Conservation (phyloP, 257 asterid species). For the Fraxinus anomala region DNA sequence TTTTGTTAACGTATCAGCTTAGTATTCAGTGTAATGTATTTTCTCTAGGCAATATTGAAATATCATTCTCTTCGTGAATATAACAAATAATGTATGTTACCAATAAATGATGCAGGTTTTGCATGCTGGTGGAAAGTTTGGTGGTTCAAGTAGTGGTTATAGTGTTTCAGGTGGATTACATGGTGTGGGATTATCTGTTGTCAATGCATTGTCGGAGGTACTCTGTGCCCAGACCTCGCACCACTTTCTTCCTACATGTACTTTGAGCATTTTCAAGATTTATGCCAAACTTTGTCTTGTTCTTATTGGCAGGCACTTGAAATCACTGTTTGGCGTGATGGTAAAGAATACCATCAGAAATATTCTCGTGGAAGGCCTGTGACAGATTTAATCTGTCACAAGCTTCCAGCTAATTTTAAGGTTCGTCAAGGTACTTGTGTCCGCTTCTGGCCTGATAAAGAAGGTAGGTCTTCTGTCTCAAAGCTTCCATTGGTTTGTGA, state of each 20-base stretch:
- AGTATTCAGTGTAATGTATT: slow-evolving; percentile 5
- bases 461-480: slow-evolving; percentile 48
- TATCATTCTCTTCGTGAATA: slow-evolving; percentile 12
- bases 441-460: slow-evolving; percentile 93
- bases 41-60: slow-evolving; percentile 12
- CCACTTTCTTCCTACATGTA: not conserved
- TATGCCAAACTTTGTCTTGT: slow-evolving; percentile 19
- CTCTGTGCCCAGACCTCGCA: slow-evolving; percentile 19
- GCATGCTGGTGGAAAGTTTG: slow-evolving; percentile 99
- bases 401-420: slow-evolving; percentile 62
- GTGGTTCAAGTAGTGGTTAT: slow-evolving; percentile 97
- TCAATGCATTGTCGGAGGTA: slow-evolving; percentile 97
- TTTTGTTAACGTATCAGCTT: not conserved
- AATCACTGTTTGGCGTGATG: slow-evolving; percentile 92
- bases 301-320: slow-evolving; percentile 63
- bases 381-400: slow-evolving; percentile 53
- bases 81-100: slow-evolving; percentile 20
- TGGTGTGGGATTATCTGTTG: slow-evolving; percentile 98
- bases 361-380: slow-evolving; percentile 90
- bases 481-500: slow-evolving; percentile 17
- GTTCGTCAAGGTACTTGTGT: slow-evolving; percentile 71
- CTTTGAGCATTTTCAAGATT: slow-evolving; percentile 17
- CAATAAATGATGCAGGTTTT: slow-evolving; percentile 66
- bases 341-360: slow-evolving; percentile 80
- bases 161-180: slow-evolving; percentile 97